Evolutionary conservation across 2,329 filamentous ascomycete genomes (phyloP).

Genomic region (Daldinia sp.): DNA sequence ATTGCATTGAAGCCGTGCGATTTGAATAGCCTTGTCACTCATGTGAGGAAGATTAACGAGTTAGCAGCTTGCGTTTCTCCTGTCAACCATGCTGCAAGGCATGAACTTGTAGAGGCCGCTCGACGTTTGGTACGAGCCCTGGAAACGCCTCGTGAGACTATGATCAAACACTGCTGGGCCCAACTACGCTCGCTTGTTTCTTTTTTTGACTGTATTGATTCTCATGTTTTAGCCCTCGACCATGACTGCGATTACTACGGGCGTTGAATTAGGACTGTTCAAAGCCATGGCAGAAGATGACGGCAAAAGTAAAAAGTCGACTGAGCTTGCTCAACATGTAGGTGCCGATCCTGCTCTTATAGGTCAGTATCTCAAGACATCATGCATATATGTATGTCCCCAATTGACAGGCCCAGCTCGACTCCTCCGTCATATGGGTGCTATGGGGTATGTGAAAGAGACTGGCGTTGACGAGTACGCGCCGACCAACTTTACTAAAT

Average conservation of each 20-base stretch:
- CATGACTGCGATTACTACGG: not conserved
- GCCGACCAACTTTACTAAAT: not conserved
- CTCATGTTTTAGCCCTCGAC: not conserved
- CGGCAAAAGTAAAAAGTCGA: not conserved
- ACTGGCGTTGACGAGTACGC: not conserved
- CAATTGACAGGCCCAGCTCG: not conserved
- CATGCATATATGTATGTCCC: not conserved
- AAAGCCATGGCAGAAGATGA: not conserved
- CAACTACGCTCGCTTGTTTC: not conserved
- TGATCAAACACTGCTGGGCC: conserved; percentile 1
- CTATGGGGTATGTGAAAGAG: conserved; percentile 2
- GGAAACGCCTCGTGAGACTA: not conserved
- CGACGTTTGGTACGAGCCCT: not conserved
- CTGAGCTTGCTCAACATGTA: not conserved
- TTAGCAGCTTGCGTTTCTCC: not conserved
- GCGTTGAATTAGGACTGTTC: not conserved
- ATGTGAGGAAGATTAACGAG: not conserved
- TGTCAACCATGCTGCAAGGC: not conserved
- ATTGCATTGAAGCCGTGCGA: not conserved
- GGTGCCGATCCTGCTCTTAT: not conserved
- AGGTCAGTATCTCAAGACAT: not conserved
- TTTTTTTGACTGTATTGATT: not conserved
- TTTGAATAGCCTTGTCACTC: not conserved
- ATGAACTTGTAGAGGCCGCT: not conserved
- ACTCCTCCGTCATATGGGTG: not conserved